Evolutionary conservation across 345 rosid species (phyloP).

Genomic region (Brassica rapa): DNA sequence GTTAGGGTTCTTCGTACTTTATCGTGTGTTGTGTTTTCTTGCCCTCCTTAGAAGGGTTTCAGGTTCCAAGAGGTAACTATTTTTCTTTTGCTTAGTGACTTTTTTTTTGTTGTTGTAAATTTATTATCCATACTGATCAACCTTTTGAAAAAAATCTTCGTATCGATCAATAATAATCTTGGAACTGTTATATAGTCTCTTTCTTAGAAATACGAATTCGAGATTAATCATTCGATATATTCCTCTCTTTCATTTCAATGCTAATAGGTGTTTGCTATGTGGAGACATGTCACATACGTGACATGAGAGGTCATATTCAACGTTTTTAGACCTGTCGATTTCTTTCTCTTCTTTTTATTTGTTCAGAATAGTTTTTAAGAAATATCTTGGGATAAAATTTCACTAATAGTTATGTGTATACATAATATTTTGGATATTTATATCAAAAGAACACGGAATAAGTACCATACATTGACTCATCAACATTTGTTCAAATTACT

Average conservation of each 20-base stretch:
- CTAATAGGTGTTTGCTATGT: constrained; percentile 17
- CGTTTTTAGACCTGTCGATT: constrained; percentile 11
- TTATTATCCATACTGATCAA: neutral
- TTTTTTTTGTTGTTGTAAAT: neutral
- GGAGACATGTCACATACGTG: constrained; percentile 25
- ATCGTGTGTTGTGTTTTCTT: constrained; percentile 75
- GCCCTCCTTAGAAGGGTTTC: constrained; percentile 77
- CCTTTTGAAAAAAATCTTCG: neutral
- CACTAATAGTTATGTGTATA: neutral
- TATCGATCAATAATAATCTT: neutral
- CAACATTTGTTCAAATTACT: neutral
- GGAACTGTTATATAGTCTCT: neutral
- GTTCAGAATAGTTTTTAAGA: neutral
- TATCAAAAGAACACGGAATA: neutral
- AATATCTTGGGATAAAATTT: neutral
- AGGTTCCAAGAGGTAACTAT: constrained; percentile 55
- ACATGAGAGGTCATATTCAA: constrained; percentile 27
- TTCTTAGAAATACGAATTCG: neutral
- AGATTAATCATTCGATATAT: constrained; percentile 23
- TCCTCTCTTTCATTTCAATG: constrained; percentile 9
- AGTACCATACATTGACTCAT: neutral
- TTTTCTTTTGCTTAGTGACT: neutral
- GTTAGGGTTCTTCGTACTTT: constrained; percentile 82
- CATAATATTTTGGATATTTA: neutral
- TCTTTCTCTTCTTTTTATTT: neutral